Evolutionary conservation across 495 filamentous ascomycete species (phyloP).

Genomic region (Aspergillus conjunctus): DNA sequence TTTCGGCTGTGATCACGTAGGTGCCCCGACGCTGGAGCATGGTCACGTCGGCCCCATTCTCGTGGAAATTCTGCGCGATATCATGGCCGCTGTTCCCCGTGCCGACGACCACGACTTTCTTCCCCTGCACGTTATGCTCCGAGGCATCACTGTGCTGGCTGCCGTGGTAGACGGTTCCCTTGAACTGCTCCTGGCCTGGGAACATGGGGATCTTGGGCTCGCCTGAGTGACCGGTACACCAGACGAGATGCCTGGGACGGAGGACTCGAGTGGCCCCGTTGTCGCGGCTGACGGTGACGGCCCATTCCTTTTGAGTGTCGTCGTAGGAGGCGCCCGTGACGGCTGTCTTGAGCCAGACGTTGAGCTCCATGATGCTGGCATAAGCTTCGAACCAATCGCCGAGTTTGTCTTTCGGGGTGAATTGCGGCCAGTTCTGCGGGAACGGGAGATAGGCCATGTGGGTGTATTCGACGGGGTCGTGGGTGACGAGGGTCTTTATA

Average conservation of each 20-base stretch:
- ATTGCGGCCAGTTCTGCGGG: slow-evolving; percentile 66
- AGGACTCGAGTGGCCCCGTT: slow-evolving; percentile 44
- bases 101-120: slow-evolving; percentile 77
- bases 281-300: slow-evolving; percentile 54
- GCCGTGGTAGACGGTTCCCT: slow-evolving; percentile 52
- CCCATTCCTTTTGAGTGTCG: slow-evolving; percentile 58
- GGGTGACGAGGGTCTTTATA: slow-evolving; percentile 55
- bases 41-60: slow-evolving; percentile 73
- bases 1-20: slow-evolving; percentile 66
- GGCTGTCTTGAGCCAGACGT: slow-evolving; percentile 66
- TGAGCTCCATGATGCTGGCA: slow-evolving; percentile 70
- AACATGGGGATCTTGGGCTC: slow-evolving; percentile 51
- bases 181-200: slow-evolving; percentile 44
- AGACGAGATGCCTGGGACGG: slow-evolving; percentile 49
- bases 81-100: slow-evolving; percentile 84
- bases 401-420: slow-evolving; percentile 79
- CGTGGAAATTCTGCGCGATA: slow-evolving; percentile 79
- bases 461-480: slow-evolving; percentile 75
- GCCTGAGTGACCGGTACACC: slow-evolving; percentile 55
- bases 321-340: slow-evolving; percentile 57
- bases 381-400: slow-evolving; percentile 79
- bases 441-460: slow-evolving; percentile 75
- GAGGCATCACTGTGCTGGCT: slow-evolving; percentile 46
- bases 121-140: slow-evolving; percentile 47
- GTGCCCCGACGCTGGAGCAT: slow-evolving; percentile 79